phyloP scores from a whole-genome alignment of 148 eudicot species.

The Vaccinium darrowii region DNA sequence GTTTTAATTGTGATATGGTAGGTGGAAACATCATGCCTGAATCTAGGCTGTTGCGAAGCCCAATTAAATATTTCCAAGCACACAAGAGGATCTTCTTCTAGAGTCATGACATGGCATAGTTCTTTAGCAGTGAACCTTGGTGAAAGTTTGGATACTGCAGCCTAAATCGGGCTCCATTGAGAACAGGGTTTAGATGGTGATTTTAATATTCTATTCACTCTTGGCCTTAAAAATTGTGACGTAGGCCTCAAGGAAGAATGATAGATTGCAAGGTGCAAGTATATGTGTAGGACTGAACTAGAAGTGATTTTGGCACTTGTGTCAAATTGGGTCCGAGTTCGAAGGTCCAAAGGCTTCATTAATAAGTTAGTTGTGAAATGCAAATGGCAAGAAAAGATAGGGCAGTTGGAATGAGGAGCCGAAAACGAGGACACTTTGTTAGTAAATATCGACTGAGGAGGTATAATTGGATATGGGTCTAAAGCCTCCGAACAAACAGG shows the following conservation, averaged over 20 bases:
- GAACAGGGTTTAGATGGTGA: constrained; percentile 51
- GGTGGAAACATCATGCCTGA: constrained; percentile 54
- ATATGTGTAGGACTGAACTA: background rate
- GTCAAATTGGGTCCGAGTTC: background rate
- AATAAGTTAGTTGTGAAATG: background rate
- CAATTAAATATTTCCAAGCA: constrained; percentile 74
- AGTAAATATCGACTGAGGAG: background rate
- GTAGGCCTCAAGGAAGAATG: constrained; percentile 31
- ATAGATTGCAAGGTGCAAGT: constrained; percentile 17
- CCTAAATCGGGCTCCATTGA: constrained; percentile 53
- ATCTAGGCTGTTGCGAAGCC: constrained; percentile 68
- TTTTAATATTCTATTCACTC: constrained; percentile 48
- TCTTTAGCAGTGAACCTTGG: constrained; percentile 77
- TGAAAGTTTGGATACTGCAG: constrained; percentile 53
- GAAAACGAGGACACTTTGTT: background rate
- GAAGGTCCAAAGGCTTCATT: background rate
- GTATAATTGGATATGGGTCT: background rate
- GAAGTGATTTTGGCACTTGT: background rate
- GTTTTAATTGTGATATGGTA: constrained; percentile 62
- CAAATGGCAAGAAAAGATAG: background rate
- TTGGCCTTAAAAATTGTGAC: constrained; percentile 43
- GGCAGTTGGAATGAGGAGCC: background rate
- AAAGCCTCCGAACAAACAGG: background rate
- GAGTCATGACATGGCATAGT: constrained; percentile 43
- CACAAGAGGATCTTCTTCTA: constrained; percentile 60